Base-by-base conservation (phyloP, 179 eudicot genomes). In the Heliamphora pulchella region DNA sequence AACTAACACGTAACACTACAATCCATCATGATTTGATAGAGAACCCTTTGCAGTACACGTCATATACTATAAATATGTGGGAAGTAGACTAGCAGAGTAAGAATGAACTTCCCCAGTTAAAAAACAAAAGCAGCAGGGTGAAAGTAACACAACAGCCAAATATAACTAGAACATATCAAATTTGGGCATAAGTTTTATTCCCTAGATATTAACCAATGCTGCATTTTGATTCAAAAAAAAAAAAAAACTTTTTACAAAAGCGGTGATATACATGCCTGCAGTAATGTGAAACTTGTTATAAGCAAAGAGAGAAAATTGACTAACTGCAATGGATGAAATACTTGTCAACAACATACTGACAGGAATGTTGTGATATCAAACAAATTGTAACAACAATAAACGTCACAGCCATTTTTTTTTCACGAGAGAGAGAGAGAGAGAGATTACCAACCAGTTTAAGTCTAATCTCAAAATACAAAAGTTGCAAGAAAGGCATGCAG, bases 401-500 rank as follows among this genome's bases (percentile, higher is more conserved):
- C 54, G 46, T 6, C 22, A 47, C 74, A 2, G 17, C 13, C 46
- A 69, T 44, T 44, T 15, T 10, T 66, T 66, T 2, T 66, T 66
- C 11, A 39, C 70, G 68, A 74, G 76, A 72, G 69, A 75, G 44
- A 79, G 79, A 59, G 17, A 75, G 75, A 57, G 75, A 54, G 20
- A 68, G 31, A 68, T 11, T 83, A 81, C 83, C 89, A 84, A 71
- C 80, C 81, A 79, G 67, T 78, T 20, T 68, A 3, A 59, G 74
- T 48, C 69, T 79, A 65, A 50, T 80, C 75, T 90, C 90, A 93
- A 80, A 96, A 88, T 44, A 90, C 91, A 83, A 87, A 87, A 54
- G 91, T 84, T 53, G 96, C 97, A 85, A 96, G 90, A 84, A 96
- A 90, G 66, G 96, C 89, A 85, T 96, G 98, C 87, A 96, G 78